A percentile compares a stretch with the other conserved stretches of the same genome.
phyloP scores from a whole-genome alignment of 2,329 filamentous ascomycete genomes.

The Tolypocladium endophyticum region DNA sequence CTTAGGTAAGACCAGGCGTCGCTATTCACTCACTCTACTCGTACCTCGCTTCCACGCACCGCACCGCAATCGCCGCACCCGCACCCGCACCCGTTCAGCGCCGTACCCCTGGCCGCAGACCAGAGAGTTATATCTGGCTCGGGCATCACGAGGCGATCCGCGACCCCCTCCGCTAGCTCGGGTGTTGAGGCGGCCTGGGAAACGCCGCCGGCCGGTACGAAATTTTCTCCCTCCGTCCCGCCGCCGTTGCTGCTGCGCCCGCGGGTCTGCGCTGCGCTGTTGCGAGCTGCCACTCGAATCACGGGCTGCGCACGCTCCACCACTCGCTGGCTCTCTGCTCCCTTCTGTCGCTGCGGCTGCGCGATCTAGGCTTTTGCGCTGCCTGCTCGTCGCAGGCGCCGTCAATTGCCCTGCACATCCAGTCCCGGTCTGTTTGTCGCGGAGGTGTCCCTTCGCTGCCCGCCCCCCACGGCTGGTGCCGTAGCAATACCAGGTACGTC shows the following conservation, averaged over 20 bases:
- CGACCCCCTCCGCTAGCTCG: conserved; percentile 3
- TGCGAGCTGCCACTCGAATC: background rate
- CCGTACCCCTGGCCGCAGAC: conserved; percentile 5
- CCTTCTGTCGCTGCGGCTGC: background rate
- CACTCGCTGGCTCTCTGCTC: background rate
- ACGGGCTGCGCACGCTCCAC: background rate
- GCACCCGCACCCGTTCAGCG: background rate
- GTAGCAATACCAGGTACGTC: background rate
- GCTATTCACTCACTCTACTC: conserved; percentile 9
- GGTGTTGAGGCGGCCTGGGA: conserved; percentile 6
- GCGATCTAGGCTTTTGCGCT: background rate
- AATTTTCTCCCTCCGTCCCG: conserved; percentile 18
- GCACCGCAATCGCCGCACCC: conserved; percentile 4
- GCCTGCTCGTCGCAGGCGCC: background rate
- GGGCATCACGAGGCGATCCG: conserved; percentile 4
- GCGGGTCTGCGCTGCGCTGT: background rate
- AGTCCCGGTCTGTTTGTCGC: background rate
- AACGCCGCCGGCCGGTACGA: conserved; percentile 14
- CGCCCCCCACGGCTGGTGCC: background rate
- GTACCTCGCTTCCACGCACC: conserved; percentile 9
- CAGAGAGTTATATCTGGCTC: conserved; percentile 4
- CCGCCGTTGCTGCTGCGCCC: background rate
- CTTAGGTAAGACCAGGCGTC: conserved; percentile 21
- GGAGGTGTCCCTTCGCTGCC: background rate
- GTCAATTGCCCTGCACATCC: background rate